Conservation (phyloP, 306 rosid genomes). For the Vachellia pachyceras region DNA sequence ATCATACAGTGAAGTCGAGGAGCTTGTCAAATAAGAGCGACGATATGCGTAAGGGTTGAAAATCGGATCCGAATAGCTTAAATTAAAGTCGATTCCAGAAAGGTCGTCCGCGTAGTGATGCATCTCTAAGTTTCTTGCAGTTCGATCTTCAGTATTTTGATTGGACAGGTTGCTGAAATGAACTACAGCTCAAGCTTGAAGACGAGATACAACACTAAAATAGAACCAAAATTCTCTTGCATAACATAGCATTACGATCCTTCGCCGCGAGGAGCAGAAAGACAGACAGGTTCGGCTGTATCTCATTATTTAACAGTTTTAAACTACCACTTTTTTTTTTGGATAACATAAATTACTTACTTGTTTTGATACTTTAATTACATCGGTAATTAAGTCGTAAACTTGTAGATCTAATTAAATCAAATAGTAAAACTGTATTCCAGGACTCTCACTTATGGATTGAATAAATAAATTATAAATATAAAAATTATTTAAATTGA, state of each 20-base stretch:
- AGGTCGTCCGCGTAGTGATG: constrained; percentile 61
- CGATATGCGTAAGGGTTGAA: constrained; percentile 51
- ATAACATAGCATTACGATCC: background rate
- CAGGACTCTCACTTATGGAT: too few species aligned
- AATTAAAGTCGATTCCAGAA: constrained; percentile 52
- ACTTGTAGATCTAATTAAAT: too few species aligned
- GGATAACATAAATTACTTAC: too few species aligned
- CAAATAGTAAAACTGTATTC: too few species aligned
- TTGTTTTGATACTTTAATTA: too few species aligned
- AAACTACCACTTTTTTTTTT: too few species aligned
- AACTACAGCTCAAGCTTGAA: background rate
- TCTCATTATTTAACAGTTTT: background rate
- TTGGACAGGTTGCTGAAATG: background rate
- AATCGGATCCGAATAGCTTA: constrained; percentile 46
- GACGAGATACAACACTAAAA: background rate
- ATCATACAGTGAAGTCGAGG: constrained; percentile 13
- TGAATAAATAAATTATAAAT: too few species aligned
- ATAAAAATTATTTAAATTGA: too few species aligned
- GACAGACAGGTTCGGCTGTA: background rate
- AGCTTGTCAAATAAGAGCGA: constrained; percentile 37
- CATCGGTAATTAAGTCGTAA: too few species aligned
- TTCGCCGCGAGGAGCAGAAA: background rate
- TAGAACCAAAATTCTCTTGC: background rate
- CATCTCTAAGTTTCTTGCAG: constrained; percentile 46
- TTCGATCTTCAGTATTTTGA: background rate